Evolutionary conservation across 2,329 filamentous ascomycete genomes (phyloP).

Genomic region (Capronia coronata): DNA sequence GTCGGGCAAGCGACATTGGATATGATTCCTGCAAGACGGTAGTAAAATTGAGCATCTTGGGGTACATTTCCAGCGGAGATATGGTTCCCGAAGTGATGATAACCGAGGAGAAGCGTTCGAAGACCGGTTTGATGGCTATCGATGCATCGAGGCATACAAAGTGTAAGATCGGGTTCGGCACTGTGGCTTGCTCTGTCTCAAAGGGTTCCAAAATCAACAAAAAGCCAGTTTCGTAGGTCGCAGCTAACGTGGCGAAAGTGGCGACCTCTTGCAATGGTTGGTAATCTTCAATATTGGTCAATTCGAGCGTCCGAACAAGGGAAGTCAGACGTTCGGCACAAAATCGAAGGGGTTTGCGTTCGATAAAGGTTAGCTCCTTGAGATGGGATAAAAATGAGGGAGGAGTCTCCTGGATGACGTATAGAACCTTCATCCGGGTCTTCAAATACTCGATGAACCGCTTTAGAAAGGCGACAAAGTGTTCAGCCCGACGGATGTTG

Average conservation of each 20-base stretch:
- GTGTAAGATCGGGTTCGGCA: conserved; percentile 93
- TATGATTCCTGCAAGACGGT: conserved; percentile 96
- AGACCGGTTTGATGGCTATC: conserved; percentile 95
- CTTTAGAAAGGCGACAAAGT: conserved; percentile 91
- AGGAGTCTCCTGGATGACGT: conserved; percentile 95
- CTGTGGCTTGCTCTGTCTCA: conserved; percentile 89
- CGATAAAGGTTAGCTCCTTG: conserved; percentile 94
- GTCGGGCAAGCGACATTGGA: conserved; percentile 85
- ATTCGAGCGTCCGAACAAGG: conserved; percentile 85
- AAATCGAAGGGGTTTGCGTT: conserved; percentile 86
- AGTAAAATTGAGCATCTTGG: conserved; percentile 91
- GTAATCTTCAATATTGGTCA: conserved; percentile 97
- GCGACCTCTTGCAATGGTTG: conserved; percentile 95
- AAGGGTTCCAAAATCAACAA: conserved; percentile 94
- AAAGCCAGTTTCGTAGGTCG: conserved; percentile 95
- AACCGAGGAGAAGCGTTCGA: conserved; percentile 94
- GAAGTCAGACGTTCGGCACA: conserved; percentile 93
- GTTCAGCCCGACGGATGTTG: conserved; percentile 90
- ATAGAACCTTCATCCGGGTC: conserved; percentile 95
- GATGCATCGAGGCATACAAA: conserved; percentile 95
- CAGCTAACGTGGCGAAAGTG: conserved; percentile 90
- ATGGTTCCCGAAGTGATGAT: conserved; percentile 98
- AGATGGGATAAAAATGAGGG: conserved; percentile 88
- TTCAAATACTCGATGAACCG: conserved; percentile 97
- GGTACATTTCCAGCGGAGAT: conserved; percentile 96